Evolutionary conservation across 306 rosid species (phyloP), one percentile per base, ranked within the genome.

Genomic region (Parietaria judaica): DNA sequence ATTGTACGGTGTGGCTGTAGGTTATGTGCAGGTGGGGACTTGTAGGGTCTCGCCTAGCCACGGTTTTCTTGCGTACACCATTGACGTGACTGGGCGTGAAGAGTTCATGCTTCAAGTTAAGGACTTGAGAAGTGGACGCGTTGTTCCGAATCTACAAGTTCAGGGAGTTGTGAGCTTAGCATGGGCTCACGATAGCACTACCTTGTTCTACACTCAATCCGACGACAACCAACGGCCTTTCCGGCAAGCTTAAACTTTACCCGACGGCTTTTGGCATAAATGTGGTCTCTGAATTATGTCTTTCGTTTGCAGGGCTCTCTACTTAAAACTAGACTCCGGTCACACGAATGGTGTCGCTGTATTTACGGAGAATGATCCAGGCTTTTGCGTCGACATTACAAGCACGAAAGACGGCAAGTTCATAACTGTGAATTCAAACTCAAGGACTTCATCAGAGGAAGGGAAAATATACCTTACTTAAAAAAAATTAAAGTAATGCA

Each of bases 371-470:
- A 80, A 73, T 7, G 82, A 92, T 72, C 70, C 98, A 73, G 72
- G 80, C 70, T 88, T 84, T 76, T 92, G 98, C 68, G 88, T 92
- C 66, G 98, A 92, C 76, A 80, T 92, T 64, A 82, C 98, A 55
- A 86, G 85, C 81, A 88, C 98, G 48, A 92, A 92, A 75, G 98
- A 92, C 66, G 95, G 98, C 74, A 86, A 92, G 87, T 88, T 92
- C 74, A 74, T 92, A n/a, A 92, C 98, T 68, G 90, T 88, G 76
- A 88, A 92, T 84, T 86, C 95, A 74, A 92, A 92, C 78, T 92
- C 98, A 76, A 88, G 98, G 86, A 88, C 95, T 80, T 92, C 98
- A 75, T 92, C 95, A 37, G 95, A 92, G 98, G 97, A 91, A 91
- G 83, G 96, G 78, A 80, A 72, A 80, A 72, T 5, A 41, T 3